Evolutionary conservation across 139 green algal genomes (phyloP).

Genomic region (Haematococcus lacustris): DNA sequence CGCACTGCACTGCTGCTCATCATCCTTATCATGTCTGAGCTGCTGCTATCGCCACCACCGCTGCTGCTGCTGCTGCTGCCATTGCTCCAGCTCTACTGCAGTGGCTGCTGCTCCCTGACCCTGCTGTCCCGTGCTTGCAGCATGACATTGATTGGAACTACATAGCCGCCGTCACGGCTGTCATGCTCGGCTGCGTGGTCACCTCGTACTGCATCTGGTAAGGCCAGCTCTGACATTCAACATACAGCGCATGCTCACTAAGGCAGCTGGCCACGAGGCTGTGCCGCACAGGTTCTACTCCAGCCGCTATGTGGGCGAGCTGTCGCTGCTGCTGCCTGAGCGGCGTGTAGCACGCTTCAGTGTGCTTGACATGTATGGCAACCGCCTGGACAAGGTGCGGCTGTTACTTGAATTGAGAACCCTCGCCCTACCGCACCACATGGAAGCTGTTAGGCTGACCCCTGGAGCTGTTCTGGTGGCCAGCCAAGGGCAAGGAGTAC

Average conservation of each 20-base stretch:
- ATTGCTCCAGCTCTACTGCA: neutral
- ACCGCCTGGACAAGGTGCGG: slow-evolving; percentile 66
- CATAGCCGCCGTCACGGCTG: slow-evolving; percentile 15
- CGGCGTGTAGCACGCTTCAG: slow-evolving; percentile 32
- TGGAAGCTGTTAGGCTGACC: no score
- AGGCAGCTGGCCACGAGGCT: no score
- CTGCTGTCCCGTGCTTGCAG: slow-evolving; percentile 1
- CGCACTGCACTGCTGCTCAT: neutral
- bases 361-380: slow-evolving; percentile 75
- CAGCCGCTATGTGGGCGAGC: slow-evolving; percentile 71
- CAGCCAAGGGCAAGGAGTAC: no score
- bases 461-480: no score
- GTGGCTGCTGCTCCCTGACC: neutral
- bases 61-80: neutral
- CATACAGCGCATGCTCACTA: no score
- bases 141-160: slow-evolving; percentile 13
- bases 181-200: slow-evolving; percentile 33
- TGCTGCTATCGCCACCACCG: neutral
- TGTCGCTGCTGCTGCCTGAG: slow-evolving; percentile 51
- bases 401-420: no score
- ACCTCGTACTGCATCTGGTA: slow-evolving; percentile 48
- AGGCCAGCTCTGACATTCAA: no score
- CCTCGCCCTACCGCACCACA: no score
- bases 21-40: neutral
- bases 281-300: no score